Conservation (phyloP, 805 yeast genomes). For the Suhomyces xylopsoci region DNA sequence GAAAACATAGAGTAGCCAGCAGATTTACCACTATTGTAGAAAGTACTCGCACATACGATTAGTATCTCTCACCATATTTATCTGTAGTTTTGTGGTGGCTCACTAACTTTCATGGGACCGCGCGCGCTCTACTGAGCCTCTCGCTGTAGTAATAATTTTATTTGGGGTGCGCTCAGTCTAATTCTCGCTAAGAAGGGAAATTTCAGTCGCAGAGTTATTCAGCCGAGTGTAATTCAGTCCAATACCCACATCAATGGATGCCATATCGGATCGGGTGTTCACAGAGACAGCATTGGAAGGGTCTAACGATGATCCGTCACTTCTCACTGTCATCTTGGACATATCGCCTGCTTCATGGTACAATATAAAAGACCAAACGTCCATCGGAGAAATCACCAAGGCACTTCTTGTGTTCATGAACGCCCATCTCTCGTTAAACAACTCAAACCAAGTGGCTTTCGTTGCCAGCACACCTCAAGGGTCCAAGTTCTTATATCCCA, state of each 20-base stretch:
- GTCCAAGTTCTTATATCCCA: conserved; percentile 70
- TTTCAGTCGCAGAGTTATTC: not conserved
- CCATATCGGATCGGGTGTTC: conserved; percentile 60
- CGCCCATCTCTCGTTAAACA: conserved; percentile 83
- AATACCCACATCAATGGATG: conserved; percentile 48
- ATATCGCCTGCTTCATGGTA: conserved; percentile 71
- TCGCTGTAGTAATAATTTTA: not conserved
- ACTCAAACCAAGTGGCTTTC: conserved; percentile 79
- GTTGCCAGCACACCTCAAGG: conserved; percentile 73
- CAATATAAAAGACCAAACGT: conserved; percentile 41
- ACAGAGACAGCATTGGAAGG: conserved; percentile 28
- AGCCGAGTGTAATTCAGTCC: not conserved
- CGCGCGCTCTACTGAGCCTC: not conserved
- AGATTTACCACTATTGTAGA: no score
- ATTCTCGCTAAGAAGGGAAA: not conserved
- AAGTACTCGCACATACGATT: no score
- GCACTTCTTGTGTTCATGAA: conserved; percentile 74
- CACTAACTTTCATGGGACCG: not conserved
- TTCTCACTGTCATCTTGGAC: conserved; percentile 75
- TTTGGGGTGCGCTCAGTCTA: not conserved
- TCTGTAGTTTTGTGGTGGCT: not conserved
- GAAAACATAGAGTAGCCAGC: no score
- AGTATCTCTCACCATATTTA: no score
- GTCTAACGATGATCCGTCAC: conserved; percentile 56
- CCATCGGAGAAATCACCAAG: conserved; percentile 58